Evolutionary conservation across 2,329 filamentous ascomycete species (phyloP), one percentile per base, ranked within the genome.

Genomic region (Neopestalotiopsis clavispora): DNA sequence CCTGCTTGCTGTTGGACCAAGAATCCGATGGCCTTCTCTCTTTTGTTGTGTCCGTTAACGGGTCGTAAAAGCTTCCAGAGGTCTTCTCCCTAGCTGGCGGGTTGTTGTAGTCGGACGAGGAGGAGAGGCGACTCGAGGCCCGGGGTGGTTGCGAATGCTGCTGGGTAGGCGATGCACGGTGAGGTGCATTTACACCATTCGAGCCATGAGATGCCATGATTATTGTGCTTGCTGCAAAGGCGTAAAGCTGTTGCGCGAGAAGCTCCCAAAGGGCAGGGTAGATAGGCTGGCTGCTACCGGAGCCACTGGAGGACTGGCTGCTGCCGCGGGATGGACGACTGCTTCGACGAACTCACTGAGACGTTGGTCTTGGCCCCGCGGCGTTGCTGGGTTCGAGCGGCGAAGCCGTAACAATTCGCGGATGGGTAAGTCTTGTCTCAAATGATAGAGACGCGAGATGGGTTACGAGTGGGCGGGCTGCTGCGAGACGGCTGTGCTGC

Each of bases 11-110:
- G 38, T 52, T 67, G 9, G 76, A 76, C 75, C 77, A 76, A 69
- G 71, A 74, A 66, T 83, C 81, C 30, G 79, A 75, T 32, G 78
- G 75, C 67, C 77, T 76, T 69, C 80, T 78, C 71, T 83, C 78
- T 69, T 79, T 78, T 32, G 82, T 81, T 9, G 81, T 81, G 70
- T 83, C 82, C 28, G 82, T 81, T 60, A 82, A 79, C 56, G 81
- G 82, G 72, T 84, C 81, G 77, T 84, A 84, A 69, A 83, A 83
- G 73, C 79, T 82, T 68, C 81, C 80, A 10, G 79, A 75, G 7
- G 78, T 76, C 74, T 82, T 83, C 66, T 83, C 80, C 73, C 67
- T 56, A 14, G 58, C 38, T n/a, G 66, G 68, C 70, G 75, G 71
- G 49, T 76, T 75, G 49, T 76, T 75, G 59, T 77, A 79, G 72